Conservation (phyloP, 208 protist species). For the Crithidia fasciculata region DNA sequence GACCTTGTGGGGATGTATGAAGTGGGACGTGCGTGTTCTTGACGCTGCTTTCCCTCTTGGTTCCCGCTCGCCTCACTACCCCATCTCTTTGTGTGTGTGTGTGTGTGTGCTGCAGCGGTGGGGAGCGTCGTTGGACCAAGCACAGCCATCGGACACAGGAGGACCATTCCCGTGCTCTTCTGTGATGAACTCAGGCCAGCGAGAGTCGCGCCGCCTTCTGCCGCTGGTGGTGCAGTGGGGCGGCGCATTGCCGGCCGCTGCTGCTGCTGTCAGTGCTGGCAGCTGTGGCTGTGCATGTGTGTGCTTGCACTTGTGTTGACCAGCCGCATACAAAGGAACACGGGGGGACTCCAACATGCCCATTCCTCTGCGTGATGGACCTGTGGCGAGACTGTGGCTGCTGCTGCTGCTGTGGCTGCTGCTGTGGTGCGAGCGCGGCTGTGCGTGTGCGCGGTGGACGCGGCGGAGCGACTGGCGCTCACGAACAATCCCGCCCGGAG, state of each 20-base stretch:
- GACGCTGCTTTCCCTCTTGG: no score
- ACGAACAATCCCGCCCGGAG: no score
- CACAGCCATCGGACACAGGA: slow-evolving; percentile 9
- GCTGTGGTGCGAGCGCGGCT: no score
- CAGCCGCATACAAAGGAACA: slow-evolving; percentile 22
- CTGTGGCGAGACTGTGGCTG: slow-evolving; percentile 8
- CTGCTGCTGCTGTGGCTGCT: background rate
- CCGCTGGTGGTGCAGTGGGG: background rate
- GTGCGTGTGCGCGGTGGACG: no score
- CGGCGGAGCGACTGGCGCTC: no score
- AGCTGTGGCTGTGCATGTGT: background rate
- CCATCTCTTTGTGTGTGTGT: background rate
- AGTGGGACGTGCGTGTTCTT: no score
- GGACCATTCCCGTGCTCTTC: background rate
- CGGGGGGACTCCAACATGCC: slow-evolving; percentile 13
- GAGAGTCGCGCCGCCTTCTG: background rate
- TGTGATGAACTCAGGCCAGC: background rate
- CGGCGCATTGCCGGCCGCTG: background rate
- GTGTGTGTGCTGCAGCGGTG: background rate
- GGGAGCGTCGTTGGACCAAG: background rate
- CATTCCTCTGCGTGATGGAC: slow-evolving; percentile 31
- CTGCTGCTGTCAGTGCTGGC: no score
- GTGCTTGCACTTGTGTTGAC: background rate
- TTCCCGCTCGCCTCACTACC: background rate
- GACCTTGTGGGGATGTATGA: no score